Evolutionary conservation across 2,329 filamentous ascomycete species (phyloP).

Genomic region (Verticillium klebahnii): DNA sequence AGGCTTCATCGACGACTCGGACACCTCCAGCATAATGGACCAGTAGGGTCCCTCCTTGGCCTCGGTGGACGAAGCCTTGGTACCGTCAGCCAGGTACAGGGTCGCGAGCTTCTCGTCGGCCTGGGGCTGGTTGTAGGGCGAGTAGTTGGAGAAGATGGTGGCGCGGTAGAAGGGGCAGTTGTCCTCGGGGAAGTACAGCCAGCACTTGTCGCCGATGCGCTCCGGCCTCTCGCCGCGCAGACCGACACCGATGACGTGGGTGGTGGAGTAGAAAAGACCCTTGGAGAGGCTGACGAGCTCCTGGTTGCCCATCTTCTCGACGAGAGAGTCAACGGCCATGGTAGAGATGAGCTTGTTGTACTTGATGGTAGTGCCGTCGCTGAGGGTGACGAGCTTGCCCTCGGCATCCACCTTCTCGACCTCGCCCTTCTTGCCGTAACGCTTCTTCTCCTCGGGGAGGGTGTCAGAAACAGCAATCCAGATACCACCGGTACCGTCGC

Average conservation of each 20-base stretch:
- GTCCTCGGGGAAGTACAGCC: constrained; percentile 99
- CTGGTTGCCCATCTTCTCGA: constrained; percentile 81
- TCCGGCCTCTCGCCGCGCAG: constrained; percentile 87
- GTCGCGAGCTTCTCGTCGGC: constrained; percentile 81
- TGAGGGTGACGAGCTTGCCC: constrained; percentile 76
- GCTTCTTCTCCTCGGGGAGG: constrained; percentile 84
- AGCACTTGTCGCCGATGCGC: constrained; percentile 99
- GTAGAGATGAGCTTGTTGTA: constrained; percentile 94
- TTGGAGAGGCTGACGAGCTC: constrained; percentile 81
- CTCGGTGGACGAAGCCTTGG: constrained; percentile 67
- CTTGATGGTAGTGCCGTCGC: constrained; percentile 80
- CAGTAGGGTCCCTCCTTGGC: constrained; percentile 91
- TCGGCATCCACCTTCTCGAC: constrained; percentile 85
- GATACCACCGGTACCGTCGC: constrained; percentile 94
- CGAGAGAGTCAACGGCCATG: constrained; percentile 90
- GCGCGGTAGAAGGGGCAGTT: constrained; percentile 99
- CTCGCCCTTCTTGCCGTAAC: constrained; percentile 78
- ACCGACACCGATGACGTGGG: constrained; percentile 95
- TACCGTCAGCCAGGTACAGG: constrained; percentile 78
- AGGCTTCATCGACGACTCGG: constrained; percentile 92
- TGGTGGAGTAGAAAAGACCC: constrained; percentile 93
- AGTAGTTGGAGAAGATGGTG: constrained; percentile 99
- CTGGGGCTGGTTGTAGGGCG: constrained; percentile 92
- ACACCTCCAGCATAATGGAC: constrained; percentile 99
- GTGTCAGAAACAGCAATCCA: constrained; percentile 97